Evolutionary conservation across 2,329 filamentous ascomycete genomes (phyloP), one percentile per base, ranked within the genome.

Genomic region (Cephalotrichum gorgonifer): DNA sequence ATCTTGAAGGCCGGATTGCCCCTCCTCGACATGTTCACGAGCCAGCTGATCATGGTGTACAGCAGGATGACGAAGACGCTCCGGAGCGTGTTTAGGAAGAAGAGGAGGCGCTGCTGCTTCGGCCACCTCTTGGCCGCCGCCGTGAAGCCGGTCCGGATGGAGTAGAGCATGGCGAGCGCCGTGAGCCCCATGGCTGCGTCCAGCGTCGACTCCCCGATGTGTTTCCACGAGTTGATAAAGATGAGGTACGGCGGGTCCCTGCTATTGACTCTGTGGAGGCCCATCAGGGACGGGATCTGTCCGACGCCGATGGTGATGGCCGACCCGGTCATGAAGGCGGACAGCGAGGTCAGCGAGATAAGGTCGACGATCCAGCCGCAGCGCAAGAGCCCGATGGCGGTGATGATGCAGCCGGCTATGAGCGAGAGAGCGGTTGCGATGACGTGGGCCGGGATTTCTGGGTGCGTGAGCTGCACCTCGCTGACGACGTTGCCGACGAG

Each of bases 321-420:
- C 5, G 91, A 95, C 2, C 91, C 91, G 0, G 93, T 97, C 86
- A 97, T 96, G 71, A 95, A 97, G 3, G 93, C 89, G 0, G 87
- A 90, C 48, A 97, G 87, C 0, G 90, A 87, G 2, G 88, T 83
- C 50, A 96, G 79, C 1, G 93, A 87, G 58, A 97, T 96, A 59
- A 96, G 78, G 56, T 97, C 89, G 44, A 96, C 89, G 46, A 97
- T 83, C 81, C 89, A 95, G 6, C 93, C 91, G 33, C 83, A 77
- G 43, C 90, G 82, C 41, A 87, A 69, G 3, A 96, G 69, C 3
- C 91, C 93, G 53, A 97, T 78, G 53, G 81, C 79, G 45, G 84
- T 73, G 33, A 96, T 84, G 51, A 96, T 85, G 31, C 72, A 74
- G 33, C 91, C 91, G 6, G 79, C 75, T 49, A 96, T 79, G 49